Evolutionary conservation across 2,329 filamentous ascomycete genomes (phyloP).

Genomic region (Karstenula rhodostoma): DNA sequence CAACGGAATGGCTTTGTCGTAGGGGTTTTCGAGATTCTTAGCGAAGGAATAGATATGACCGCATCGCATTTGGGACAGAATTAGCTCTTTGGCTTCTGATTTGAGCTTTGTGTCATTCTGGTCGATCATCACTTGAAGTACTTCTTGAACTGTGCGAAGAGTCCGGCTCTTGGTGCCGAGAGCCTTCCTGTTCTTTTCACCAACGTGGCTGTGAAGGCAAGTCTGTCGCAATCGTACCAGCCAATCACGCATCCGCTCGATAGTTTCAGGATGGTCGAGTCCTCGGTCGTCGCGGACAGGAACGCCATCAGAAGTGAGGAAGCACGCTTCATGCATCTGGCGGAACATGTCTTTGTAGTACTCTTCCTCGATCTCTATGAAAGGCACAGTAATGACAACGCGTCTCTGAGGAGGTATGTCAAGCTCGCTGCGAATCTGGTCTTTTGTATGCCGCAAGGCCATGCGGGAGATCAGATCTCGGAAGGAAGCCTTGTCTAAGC

Average conservation of each 20-base stretch:
- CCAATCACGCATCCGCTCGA: constrained; percentile 81
- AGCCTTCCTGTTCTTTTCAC: constrained; percentile 69
- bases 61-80: constrained; percentile 69
- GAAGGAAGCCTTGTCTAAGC: constrained; percentile 73
- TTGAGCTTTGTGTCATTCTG: constrained; percentile 75
- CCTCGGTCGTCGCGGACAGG: constrained; percentile 71
- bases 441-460: constrained; percentile 86
- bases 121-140: constrained; percentile 90
- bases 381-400: constrained; percentile 86
- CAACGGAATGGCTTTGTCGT: constrained; percentile 71
- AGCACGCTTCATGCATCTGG: constrained; percentile 75
- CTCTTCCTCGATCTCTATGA: constrained; percentile 89
- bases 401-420: constrained; percentile 82
- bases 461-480: constrained; percentile 73
- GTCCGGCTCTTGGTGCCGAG: constrained; percentile 70
- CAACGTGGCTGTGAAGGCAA: constrained; percentile 85
- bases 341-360: constrained; percentile 81
- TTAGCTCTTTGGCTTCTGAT: constrained; percentile 71
- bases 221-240: constrained; percentile 80
- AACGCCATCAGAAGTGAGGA: constrained; percentile 69
- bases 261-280: constrained; percentile 61
- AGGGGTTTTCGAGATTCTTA: constrained; percentile 59
- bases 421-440: constrained; percentile 79
- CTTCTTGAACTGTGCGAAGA: constrained; percentile 83
- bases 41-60: constrained; percentile 85